These are phyloP conservation scores for Wickerhamiella siamensis DNA, from an alignment of 805 yeast species.

Conservation along the genomic window DNA sequence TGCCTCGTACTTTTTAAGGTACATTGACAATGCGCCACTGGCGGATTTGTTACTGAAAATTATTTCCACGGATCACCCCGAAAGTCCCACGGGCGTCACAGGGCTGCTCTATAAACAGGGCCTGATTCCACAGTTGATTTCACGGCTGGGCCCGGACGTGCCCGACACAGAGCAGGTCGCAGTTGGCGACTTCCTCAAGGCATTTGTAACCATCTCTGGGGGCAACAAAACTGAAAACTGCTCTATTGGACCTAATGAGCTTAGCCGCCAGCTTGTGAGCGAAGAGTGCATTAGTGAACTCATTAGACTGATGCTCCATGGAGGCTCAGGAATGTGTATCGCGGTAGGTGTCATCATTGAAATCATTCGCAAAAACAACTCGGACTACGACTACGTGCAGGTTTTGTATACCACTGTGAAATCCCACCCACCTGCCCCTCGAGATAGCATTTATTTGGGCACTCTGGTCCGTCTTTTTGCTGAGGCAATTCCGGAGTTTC, in stretches of 20 bases:
- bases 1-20: conserved; percentile 68
- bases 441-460: conserved; percentile 90
- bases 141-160: conserved; percentile 52
- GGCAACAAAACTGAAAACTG: conserved; percentile 81
- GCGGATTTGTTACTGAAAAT: conserved; percentile 86
- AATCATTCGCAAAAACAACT: conserved; percentile 84
- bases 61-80: conserved; percentile 86
- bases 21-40: conserved; percentile 82
- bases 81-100: conserved; percentile 74
- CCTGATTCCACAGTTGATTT: conserved; percentile 57
- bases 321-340: conserved; percentile 76
- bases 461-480: conserved; percentile 68
- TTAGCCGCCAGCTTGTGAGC: conserved; percentile 81
- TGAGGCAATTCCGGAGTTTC: conserved; percentile 54
- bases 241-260: conserved; percentile 89
- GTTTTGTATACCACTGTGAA: conserved; percentile 70
- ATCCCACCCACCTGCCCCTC: conserved; percentile 79
- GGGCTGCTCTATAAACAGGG: conserved; percentile 58
- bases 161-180: conserved; percentile 74
- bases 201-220: conserved; percentile 85
- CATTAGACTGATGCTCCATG: conserved; percentile 58
- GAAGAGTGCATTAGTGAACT: conserved; percentile 50
- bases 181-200: conserved; percentile 89
- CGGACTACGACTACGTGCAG: conserved; percentile 85
- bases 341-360: conserved; percentile 94